Percentiles rank a stretch among this genome's conserved stretches.
Conservation (phyloP, 345 rosid species). For the Salix koriyanagi region DNA sequence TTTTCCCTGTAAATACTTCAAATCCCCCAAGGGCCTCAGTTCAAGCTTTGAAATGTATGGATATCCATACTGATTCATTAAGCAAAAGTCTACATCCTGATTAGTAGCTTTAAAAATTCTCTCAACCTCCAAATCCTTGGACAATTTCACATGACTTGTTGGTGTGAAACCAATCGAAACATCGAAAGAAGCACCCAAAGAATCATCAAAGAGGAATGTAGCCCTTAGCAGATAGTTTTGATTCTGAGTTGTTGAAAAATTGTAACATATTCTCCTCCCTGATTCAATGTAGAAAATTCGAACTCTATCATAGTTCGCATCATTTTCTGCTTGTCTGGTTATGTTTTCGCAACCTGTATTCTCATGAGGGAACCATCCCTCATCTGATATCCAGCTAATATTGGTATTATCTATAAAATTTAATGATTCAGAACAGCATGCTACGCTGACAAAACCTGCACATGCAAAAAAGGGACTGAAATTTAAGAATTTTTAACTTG, state of each 20-base stretch:
- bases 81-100: conserved; percentile 41
- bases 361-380: conserved; percentile 30
- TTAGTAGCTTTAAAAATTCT: conserved; percentile 39
- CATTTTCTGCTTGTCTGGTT: conserved; percentile 13
- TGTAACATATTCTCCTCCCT: conserved; percentile 50
- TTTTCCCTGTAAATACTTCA: conserved; percentile 31
- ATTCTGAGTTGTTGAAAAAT: conserved; percentile 27
- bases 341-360: conserved; percentile 23
- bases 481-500: not conserved
- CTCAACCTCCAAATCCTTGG: conserved; percentile 32
- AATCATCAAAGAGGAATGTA: conserved; percentile 28
- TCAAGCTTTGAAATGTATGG: conserved; percentile 52
- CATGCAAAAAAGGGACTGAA: no score
- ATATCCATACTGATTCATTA: conserved; percentile 31
- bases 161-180: conserved; percentile 42
- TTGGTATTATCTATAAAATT: conserved; percentile 15
- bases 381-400: conserved; percentile 41
- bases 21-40: conserved; percentile 40
- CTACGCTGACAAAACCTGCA: conserved; percentile 57
- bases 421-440: conserved; percentile 41
- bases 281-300: conserved; percentile 32
- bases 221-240: conserved; percentile 47
- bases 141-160: conserved; percentile 29
- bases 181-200: conserved; percentile 15
- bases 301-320: conserved; percentile 21